Conservation (phyloP, 371 early-diverging fungal species). For the Dinochytrium kinnereticum region DNA sequence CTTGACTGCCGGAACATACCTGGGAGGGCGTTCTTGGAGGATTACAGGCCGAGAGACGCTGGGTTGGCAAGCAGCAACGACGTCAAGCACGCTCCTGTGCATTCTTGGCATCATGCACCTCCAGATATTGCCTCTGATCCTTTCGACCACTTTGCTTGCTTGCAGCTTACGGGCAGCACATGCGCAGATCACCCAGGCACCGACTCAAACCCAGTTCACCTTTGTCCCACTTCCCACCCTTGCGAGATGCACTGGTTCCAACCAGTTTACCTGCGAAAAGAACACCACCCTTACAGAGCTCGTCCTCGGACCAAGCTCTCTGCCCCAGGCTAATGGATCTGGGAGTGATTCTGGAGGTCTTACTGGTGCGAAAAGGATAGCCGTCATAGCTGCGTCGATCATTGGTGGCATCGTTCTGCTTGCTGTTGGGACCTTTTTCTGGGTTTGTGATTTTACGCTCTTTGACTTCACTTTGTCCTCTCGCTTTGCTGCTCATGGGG, state of each 20-base stretch:
- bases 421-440: background rate
- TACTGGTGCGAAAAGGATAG: background rate
- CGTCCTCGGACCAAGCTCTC: background rate
- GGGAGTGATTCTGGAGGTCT: background rate
- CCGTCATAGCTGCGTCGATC: background rate
- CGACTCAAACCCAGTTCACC: background rate
- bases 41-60: too few relatives aligned
- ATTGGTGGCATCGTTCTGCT: conserved; percentile 6
- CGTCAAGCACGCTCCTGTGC: too few relatives aligned
- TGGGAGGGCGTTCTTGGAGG: too few relatives aligned
- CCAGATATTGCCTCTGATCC: too few relatives aligned
- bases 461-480: background rate
- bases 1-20: too few relatives aligned
- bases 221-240: conserved; percentile 1
- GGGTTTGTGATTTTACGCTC: background rate
- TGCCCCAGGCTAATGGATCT: background rate
- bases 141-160: background rate
- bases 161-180: background rate
- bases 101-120: too few relatives aligned
- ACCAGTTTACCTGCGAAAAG: background rate
- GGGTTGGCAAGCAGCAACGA: too few relatives aligned
- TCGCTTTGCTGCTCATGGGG: background rate
- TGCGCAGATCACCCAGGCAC: background rate
- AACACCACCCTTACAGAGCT: background rate
- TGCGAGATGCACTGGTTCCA: background rate